A percentile compares a stretch with the other conserved stretches of the same genome.
Evolutionary conservation across 495 filamentous ascomycete genomes (phyloP).

Genomic region (Cladorrhinum samala): DNA sequence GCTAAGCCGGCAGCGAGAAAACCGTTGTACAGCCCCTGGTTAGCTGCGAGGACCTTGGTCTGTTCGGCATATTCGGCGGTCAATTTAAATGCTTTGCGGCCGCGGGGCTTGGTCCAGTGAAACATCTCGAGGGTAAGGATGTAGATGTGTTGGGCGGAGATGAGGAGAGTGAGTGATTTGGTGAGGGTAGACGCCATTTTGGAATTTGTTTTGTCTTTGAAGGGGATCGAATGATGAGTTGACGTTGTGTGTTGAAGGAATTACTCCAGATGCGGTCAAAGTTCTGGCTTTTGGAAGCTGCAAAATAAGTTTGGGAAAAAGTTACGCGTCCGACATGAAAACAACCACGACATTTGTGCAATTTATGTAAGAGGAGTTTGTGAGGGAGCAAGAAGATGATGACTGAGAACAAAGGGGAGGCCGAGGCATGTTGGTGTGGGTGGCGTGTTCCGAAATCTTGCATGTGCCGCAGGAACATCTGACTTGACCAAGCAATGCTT

Average conservation of each 20-base stretch:
- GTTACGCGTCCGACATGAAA: too few species aligned
- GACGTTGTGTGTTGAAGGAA: too few species aligned
- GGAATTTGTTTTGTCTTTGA: neutral
- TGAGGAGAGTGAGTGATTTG: conserved; percentile 12
- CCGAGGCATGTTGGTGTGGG: neutral
- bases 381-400: neutral
- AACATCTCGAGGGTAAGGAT: conserved; percentile 29
- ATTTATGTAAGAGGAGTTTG: neutral
- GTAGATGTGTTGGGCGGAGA: conserved; percentile 27
- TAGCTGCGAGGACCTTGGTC: conserved; percentile 24
- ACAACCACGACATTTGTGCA: too few species aligned
- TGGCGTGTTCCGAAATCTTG: neutral
- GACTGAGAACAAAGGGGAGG: neutral
- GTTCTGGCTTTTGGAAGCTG: too few species aligned
- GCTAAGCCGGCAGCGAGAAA: conserved; percentile 29
- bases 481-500: too few species aligned
- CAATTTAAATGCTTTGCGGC: conserved; percentile 24
- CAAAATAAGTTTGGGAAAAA: too few species aligned
- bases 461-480: neutral
- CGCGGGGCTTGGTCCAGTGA: conserved; percentile 29
- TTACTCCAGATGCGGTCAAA: too few species aligned
- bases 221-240: too few species aligned
- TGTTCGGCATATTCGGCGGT: conserved; percentile 22
- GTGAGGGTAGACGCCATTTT: conserved; percentile 7
- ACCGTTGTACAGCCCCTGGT: conserved; percentile 35